Percentiles rank a stretch among this genome's conserved stretches.
Conservation (phyloP, 768 basidiomycete genomes). For the Mycena amicta region DNA sequence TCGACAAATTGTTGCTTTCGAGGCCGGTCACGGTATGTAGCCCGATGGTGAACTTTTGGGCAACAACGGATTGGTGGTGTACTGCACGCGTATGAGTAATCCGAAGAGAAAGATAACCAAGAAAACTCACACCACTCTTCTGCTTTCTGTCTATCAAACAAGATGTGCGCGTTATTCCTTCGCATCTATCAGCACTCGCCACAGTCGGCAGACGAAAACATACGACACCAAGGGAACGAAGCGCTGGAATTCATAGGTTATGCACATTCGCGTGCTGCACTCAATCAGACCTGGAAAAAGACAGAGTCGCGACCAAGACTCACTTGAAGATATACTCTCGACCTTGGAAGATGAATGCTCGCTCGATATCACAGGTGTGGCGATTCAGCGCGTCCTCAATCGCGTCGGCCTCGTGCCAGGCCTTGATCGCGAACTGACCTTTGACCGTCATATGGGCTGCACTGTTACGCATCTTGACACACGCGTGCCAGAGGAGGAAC, state of each 20-base stretch:
- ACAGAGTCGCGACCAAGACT: constrained; percentile 29
- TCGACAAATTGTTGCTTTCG: constrained; percentile 47
- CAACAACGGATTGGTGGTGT: constrained; percentile 59
- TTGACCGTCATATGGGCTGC: constrained; percentile 49
- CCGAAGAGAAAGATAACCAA: constrained; percentile 1
- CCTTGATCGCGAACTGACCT: constrained; percentile 62
- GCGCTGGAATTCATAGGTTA: constrained; percentile 69
- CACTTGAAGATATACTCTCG: constrained; percentile 80
- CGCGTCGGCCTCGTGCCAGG: constrained; percentile 71
- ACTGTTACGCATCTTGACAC: constrained; percentile 60
- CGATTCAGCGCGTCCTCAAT: constrained; percentile 64
- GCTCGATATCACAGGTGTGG: constrained; percentile 70
- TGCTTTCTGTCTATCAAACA: constrained; percentile 58
- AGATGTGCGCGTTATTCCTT: constrained; percentile 32
- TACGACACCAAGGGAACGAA: constrained; percentile 65
- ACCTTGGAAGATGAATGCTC: constrained; percentile 68
- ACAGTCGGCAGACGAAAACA: constrained; percentile 21
- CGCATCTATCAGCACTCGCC: background rate
- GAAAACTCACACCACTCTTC: constrained; percentile 64
- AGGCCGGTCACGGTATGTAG: constrained; percentile 61
- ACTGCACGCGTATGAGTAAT: constrained; percentile 40
- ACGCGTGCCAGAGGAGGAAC: constrained; percentile 74
- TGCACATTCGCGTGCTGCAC: constrained; percentile 65
- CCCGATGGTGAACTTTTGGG: constrained; percentile 60
- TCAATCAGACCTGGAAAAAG: constrained; percentile 11